Conservation (phyloP, 345 rosid genomes). For the Dovyalis caffra region DNA sequence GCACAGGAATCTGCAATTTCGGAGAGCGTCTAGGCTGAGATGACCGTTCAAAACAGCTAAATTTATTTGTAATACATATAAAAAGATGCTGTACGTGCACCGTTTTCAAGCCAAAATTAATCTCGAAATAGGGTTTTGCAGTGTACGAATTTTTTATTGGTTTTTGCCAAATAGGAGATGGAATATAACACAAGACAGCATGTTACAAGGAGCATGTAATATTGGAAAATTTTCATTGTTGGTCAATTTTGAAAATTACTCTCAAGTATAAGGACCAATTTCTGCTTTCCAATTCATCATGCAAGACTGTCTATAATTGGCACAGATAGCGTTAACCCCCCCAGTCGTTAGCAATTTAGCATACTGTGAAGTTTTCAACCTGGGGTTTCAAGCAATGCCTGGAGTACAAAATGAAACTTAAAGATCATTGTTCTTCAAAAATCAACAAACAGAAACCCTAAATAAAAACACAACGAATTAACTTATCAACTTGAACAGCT, state of each 20-base stretch:
- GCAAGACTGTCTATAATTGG: neutral
- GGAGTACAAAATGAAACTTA: neutral
- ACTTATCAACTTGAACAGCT: conserved; percentile 20
- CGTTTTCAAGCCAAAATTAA: neutral
- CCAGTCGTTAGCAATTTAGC: neutral
- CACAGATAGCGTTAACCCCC: neutral
- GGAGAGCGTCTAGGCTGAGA: conserved; percentile 17
- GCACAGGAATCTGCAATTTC: conserved; percentile 31
- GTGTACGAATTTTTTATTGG: neutral
- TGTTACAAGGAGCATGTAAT: neutral
- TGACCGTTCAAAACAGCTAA: neutral
- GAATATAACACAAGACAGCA: neutral
- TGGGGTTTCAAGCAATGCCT: neutral
- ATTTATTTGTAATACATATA: neutral
- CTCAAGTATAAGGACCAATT: neutral
- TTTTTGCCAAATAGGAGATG: neutral
- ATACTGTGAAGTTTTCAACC: neutral
- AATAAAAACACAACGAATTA: conserved; percentile 3
- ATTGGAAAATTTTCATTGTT: neutral
- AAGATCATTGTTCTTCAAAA: conserved; percentile 8
- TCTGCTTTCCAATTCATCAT: neutral
- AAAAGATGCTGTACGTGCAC: neutral
- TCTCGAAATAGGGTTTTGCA: neutral
- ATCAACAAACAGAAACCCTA: conserved; percentile 12
- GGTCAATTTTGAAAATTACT: neutral